Conservation (phyloP, 2,329 filamentous ascomycete species). For the Immersiporthe knoxdaviesiana region DNA sequence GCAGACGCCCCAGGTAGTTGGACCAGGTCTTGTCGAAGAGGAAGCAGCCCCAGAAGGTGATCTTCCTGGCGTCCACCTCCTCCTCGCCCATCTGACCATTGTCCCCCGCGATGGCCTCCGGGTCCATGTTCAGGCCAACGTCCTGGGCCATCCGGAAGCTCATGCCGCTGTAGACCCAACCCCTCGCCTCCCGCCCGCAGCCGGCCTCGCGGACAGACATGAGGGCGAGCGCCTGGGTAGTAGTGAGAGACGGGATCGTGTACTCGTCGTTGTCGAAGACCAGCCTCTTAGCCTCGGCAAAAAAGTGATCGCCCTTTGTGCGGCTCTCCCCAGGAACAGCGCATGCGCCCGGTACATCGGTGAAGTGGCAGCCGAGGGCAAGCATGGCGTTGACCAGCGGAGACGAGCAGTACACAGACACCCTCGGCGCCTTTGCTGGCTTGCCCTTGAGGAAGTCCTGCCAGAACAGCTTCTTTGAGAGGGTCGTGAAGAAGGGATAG, state of each 20-base stretch:
- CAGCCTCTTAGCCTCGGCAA: slow-evolving; percentile 86
- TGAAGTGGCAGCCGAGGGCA: slow-evolving; percentile 92
- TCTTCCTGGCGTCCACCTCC: slow-evolving; percentile 84
- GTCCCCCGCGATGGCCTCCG: slow-evolving; percentile 64
- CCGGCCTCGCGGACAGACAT: slow-evolving; percentile 98
- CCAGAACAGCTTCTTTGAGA: slow-evolving; percentile 86
- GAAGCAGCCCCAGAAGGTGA: slow-evolving; percentile 98
- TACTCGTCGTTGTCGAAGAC: slow-evolving; percentile 93
- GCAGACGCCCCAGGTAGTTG: slow-evolving; percentile 90
- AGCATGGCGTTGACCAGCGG: slow-evolving; percentile 93
- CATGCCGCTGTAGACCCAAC: slow-evolving; percentile 99
- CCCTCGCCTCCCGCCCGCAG: slow-evolving; percentile 90
- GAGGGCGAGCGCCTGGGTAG: slow-evolving; percentile 88
- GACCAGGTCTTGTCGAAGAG: slow-evolving; percentile 99
- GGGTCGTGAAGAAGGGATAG: slow-evolving; percentile 91
- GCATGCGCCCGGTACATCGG: slow-evolving; percentile 72
- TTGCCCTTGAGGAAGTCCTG: slow-evolving; percentile 79
- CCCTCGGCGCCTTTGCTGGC: slow-evolving; percentile 52
- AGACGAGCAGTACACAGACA: slow-evolving; percentile 80
- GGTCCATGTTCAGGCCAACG: slow-evolving; percentile 86
- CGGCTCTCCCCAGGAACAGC: slow-evolving; percentile 72
- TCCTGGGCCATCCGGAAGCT: slow-evolving; percentile 97
- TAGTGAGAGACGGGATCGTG: slow-evolving; percentile 83
- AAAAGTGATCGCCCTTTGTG: slow-evolving; percentile 95
- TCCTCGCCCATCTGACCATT: slow-evolving; percentile 69